Evolutionary conservation across 2,329 filamentous ascomycete genomes (phyloP).

Genomic region (Fusarium fujikuroi): DNA sequence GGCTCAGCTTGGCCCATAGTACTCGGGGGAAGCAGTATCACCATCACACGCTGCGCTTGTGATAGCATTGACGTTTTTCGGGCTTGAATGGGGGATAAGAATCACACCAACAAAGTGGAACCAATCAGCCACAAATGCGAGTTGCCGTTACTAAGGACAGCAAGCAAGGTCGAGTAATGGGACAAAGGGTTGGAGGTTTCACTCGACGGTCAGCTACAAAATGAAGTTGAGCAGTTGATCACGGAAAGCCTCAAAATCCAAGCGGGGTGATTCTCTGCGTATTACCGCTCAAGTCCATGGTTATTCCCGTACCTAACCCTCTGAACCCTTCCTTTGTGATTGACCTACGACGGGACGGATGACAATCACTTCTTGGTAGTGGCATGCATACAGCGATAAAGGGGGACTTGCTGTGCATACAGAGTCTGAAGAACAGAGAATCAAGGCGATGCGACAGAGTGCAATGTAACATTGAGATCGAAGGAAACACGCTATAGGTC

Average conservation of each 20-base stretch:
- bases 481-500: background rate
- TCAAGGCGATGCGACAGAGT: background rate
- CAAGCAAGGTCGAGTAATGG: background rate
- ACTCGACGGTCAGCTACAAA: background rate
- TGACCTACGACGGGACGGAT: background rate
- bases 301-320: background rate
- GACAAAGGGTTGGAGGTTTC: background rate
- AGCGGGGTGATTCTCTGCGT: constrained; percentile 2
- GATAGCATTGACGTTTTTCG: background rate
- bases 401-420: background rate
- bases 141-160: constrained; percentile 1
- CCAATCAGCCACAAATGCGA: constrained; percentile 28
- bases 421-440: background rate
- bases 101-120: constrained; percentile 18
- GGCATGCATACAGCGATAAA: background rate
- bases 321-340: background rate
- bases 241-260: constrained; percentile 1
- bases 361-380: background rate
- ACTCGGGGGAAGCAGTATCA: constrained; percentile 9
- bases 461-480: background rate
- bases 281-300: background rate
- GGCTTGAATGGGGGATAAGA: background rate
- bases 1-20: background rate
- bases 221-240: background rate
- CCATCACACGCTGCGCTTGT: constrained; percentile 9